Evolutionary conservation across 371 early-diverging fungal species (phyloP).

Genomic region (Mucor indicus): DNA sequence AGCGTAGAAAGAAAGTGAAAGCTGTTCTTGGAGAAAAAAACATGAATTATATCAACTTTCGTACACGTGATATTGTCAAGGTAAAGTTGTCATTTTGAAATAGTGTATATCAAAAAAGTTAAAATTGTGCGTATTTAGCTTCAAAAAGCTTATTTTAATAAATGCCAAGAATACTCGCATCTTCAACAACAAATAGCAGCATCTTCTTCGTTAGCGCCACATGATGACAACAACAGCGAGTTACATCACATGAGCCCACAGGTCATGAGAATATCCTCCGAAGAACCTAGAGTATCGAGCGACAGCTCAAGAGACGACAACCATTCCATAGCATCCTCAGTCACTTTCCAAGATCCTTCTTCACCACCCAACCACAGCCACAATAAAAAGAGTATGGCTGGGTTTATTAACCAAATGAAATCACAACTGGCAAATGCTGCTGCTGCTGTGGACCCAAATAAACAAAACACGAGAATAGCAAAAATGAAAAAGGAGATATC

Average conservation of each 20-base stretch:
- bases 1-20: slow-evolving; percentile 34
- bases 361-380: slow-evolving; percentile 10
- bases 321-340: slow-evolving; percentile 3
- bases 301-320: slow-evolving; percentile 25
- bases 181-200: slow-evolving; percentile 30
- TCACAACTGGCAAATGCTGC: slow-evolving; percentile 41
- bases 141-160: slow-evolving; percentile 41
- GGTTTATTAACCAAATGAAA: slow-evolving; percentile 44
- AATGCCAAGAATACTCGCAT: slow-evolving; percentile 35
- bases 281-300: slow-evolving; percentile 32
- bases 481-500: slow-evolving; percentile 53
- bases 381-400: slow-evolving; percentile 37
- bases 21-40: slow-evolving; percentile 32
- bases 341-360: slow-evolving; percentile 3
- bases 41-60: slow-evolving; percentile 28
- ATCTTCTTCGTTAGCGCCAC: slow-evolving; percentile 6
- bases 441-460: slow-evolving; percentile 34
- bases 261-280: slow-evolving; percentile 17
- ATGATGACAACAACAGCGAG: slow-evolving; percentile 21
- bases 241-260: slow-evolving; percentile 8
- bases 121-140: slow-evolving; percentile 23
- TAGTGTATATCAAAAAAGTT: not conserved
- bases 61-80: slow-evolving; percentile 40
- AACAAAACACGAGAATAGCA: slow-evolving; percentile 36
- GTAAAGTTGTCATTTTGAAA: slow-evolving; percentile 11